Percentiles rank a stretch among this genome's conserved stretches.
phyloP scores from a whole-genome alignment of 1,284 basidiomycete species.

The Moesziomyces parantarcticus region DNA sequence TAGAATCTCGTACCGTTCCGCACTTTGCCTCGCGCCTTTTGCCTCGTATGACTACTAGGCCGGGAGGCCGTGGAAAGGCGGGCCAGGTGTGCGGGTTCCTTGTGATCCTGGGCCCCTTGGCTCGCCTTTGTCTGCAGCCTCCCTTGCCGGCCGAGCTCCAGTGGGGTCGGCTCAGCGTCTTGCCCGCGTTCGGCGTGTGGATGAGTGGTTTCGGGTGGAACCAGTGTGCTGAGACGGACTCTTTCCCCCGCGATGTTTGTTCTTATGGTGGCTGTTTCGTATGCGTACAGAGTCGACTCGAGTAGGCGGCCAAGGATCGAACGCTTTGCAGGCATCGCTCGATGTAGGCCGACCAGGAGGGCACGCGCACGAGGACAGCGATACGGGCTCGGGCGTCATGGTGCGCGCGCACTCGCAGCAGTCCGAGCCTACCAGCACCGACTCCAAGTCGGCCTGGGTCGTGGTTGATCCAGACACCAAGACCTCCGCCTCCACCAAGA shows the following conservation, averaged over 20 bases:
- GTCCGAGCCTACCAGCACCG: slow-evolving; percentile 17
- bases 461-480: slow-evolving; percentile 32
- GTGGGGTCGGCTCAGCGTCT: slow-evolving; percentile 15
- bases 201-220: neutral
- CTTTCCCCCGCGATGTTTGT: neutral
- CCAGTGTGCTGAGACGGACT: neutral
- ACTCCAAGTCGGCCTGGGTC: slow-evolving; percentile 18
- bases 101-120: slow-evolving; percentile 33
- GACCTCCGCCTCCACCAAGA: slow-evolving; percentile 14
- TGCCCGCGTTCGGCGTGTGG: neutral
- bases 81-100: slow-evolving; percentile 21
- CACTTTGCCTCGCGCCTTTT: slow-evolving; percentile 32
- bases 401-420: slow-evolving; percentile 21
- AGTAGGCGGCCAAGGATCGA: too few relatives aligned
- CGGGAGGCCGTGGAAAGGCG: slow-evolving; percentile 34
- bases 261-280: too few relatives aligned
- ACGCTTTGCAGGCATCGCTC: too few relatives aligned
- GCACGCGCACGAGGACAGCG: slow-evolving; percentile 28
- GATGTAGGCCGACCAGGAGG: too few relatives aligned
- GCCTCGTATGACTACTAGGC: slow-evolving; percentile 29
- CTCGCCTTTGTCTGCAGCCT: slow-evolving; percentile 4
- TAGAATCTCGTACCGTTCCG: slow-evolving; percentile 36
- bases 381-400: slow-evolving; percentile 37
- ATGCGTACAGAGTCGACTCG: too few relatives aligned
- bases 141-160: neutral